These are phyloP conservation scores for Ophidiomyces ophidiicola DNA, from an alignment of 2,329 filamentous ascomycete genomes.

Conservation along the genomic window DNA sequence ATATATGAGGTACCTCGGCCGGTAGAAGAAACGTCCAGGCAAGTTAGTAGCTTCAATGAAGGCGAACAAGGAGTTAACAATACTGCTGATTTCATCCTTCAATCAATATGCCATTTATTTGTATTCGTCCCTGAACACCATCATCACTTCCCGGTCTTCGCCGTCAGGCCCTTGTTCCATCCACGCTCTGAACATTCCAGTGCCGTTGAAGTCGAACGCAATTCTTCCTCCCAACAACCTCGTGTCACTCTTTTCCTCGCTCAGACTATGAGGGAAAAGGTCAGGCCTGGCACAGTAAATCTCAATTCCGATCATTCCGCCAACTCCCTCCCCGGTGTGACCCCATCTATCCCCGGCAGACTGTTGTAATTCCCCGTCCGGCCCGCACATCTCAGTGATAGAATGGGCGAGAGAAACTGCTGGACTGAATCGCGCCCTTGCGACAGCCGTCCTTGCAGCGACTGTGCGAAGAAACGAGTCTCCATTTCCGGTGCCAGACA, in stretches of 20 bases:
- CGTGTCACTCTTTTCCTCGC: constrained; percentile 14
- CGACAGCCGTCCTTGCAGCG: constrained; percentile 59
- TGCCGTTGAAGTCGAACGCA: constrained; percentile 70
- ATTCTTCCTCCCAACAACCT: constrained; percentile 36
- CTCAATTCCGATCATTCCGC: constrained; percentile 66
- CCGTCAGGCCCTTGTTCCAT: constrained; percentile 32
- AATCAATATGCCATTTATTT: constrained; percentile 13
- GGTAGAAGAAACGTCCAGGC: no score
- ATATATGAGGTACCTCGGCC: no score
- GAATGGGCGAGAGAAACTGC: constrained; percentile 42
- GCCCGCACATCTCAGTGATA: constrained; percentile 54
- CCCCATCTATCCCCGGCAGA: constrained; percentile 65
- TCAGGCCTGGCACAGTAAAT: constrained; percentile 46
- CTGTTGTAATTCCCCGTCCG: constrained; percentile 57
- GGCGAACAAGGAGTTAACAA: no score
- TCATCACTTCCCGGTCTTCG: constrained; percentile 28
- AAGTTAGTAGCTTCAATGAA: no score
- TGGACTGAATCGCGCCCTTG: constrained; percentile 54
- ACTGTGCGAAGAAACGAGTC: constrained; percentile 68
- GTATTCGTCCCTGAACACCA: constrained; percentile 36
- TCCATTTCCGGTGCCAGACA: constrained; percentile 77
- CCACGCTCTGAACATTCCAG: constrained; percentile 77
- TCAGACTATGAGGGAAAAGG: constrained; percentile 34
- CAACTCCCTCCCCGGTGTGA: constrained; percentile 63
- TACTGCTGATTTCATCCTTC: not conserved